A percentile compares a stretch with the other conserved stretches of the same genome.
These are phyloP conservation scores for Pugionium dolabratum DNA, from an alignment of 345 rosid genomes.

Conservation along the genomic window DNA sequence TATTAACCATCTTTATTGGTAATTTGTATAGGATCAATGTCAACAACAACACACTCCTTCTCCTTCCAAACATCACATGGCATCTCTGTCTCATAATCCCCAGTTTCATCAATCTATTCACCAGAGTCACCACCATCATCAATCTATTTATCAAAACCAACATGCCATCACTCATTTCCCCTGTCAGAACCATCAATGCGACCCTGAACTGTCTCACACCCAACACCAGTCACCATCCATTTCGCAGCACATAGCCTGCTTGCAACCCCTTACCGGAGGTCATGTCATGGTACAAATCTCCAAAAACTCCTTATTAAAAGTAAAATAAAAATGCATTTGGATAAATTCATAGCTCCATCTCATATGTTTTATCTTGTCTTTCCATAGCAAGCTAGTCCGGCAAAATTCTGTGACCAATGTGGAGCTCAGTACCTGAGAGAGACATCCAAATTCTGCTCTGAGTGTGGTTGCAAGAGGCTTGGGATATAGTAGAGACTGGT, in stretches of 20 bases:
- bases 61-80: slow-evolving; percentile 70
- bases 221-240: slow-evolving; percentile 63
- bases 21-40: slow-evolving; percentile 50
- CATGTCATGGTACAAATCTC: slow-evolving; percentile 44
- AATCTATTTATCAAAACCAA: slow-evolving; percentile 59
- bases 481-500: slow-evolving; percentile 47
- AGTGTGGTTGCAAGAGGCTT: slow-evolving; percentile 83
- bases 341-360: neutral
- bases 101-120: slow-evolving; percentile 75
- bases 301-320: neutral
- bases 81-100: slow-evolving; percentile 59
- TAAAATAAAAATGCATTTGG: neutral
- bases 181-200: slow-evolving; percentile 62
- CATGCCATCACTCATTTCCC: slow-evolving; percentile 62
- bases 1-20: slow-evolving; percentile 8
- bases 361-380: slow-evolving; percentile 25
- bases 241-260: slow-evolving; percentile 82
- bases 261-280: slow-evolving; percentile 70
- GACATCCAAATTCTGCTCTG: slow-evolving; percentile 91
- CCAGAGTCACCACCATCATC: slow-evolving; percentile 61
- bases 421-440: slow-evolving; percentile 83
- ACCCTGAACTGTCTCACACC: slow-evolving; percentile 64
- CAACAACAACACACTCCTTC: slow-evolving; percentile 51
- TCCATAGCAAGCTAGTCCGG: slow-evolving; percentile 60
- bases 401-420: slow-evolving; percentile 88